Percentiles rank a stretch among this genome's conserved stretches.
Conservation (phyloP, 176 grass and related monocot genomes). For the Calamus simplicifolius region DNA sequence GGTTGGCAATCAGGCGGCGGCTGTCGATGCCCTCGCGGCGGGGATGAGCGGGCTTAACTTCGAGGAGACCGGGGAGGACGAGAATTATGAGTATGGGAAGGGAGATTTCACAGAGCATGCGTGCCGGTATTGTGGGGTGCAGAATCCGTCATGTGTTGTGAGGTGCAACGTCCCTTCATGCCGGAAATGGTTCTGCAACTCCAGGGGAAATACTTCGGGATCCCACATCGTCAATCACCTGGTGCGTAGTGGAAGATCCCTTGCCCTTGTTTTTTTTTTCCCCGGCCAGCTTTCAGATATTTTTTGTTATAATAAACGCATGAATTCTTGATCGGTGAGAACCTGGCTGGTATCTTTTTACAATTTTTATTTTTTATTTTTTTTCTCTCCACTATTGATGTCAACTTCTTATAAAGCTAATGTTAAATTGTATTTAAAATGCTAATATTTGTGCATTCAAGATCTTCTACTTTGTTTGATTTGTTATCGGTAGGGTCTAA, state of each 20-base stretch:
- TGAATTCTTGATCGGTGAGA: too few species aligned
- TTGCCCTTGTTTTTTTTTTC: not conserved
- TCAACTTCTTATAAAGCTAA: too few species aligned
- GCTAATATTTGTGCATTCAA: too few species aligned
- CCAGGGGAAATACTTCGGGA: constrained; percentile 88
- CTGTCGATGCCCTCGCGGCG: constrained; percentile 49
- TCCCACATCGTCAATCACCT: constrained; percentile 98
- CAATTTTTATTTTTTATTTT: too few species aligned
- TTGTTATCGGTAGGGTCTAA: too few species aligned
- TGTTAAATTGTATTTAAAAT: too few species aligned
- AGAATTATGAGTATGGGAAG: constrained; percentile 76
- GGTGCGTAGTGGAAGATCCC: constrained; percentile 22
- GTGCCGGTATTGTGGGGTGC: constrained; percentile 88
- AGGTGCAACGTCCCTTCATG: constrained; percentile 90
- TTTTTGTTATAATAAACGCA: not conserved
- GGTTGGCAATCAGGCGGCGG: constrained; percentile 5
- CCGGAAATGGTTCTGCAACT: constrained; percentile 99
- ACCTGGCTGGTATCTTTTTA: too few species aligned
- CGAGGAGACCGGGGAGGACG: constrained; percentile 67
- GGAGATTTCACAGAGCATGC: constrained; percentile 89
- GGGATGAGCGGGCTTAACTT: constrained; percentile 85
- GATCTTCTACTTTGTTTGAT: too few species aligned
- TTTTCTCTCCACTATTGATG: too few species aligned
- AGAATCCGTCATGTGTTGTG: constrained; percentile 85
- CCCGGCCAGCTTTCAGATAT: not conserved